These are phyloP conservation scores for Haplosporangium sp. DNA, from an alignment of 371 early-diverging fungal genomes.

Conservation along the genomic window DNA sequence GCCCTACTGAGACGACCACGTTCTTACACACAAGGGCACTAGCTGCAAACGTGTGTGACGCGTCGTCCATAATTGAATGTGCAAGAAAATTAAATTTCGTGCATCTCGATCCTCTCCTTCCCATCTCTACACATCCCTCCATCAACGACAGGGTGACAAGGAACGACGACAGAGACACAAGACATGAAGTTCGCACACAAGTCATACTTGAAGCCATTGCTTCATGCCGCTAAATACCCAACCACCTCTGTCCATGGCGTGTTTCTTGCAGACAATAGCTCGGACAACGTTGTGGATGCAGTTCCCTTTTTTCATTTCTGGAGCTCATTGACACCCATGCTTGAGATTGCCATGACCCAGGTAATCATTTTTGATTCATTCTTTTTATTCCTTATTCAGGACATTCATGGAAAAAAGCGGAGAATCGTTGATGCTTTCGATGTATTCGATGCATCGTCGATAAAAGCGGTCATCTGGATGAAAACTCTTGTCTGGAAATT, in stretches of 20 bases:
- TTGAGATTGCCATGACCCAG: conserved; percentile 82
- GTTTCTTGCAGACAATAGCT: conserved; percentile 21
- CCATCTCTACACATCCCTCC: background rate
- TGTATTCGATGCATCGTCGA: no score
- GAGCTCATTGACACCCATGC: conserved; percentile 80
- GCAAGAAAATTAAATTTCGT: no score
- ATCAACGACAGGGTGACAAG: background rate
- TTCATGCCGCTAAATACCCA: conserved; percentile 88
- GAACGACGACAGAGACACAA: background rate
- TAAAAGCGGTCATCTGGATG: no score
- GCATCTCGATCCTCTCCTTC: background rate
- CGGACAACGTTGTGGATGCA: conserved; percentile 63
- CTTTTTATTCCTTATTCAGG: background rate
- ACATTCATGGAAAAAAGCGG: background rate
- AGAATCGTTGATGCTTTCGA: background rate
- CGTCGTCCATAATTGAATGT: no score
- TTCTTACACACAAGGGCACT: no score
- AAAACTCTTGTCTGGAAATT: no score
- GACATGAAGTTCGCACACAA: conserved; percentile 61
- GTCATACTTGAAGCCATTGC: conserved; percentile 78
- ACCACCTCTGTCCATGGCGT: conserved; percentile 77
- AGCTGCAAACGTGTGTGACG: no score
- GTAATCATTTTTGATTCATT: conserved; percentile 49
- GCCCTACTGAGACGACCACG: no score
- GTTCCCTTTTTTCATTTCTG: conserved; percentile 85